Evolutionary conservation across 306 rosid genomes (phyloP).

Genomic region (Ormosia semicastrata): DNA sequence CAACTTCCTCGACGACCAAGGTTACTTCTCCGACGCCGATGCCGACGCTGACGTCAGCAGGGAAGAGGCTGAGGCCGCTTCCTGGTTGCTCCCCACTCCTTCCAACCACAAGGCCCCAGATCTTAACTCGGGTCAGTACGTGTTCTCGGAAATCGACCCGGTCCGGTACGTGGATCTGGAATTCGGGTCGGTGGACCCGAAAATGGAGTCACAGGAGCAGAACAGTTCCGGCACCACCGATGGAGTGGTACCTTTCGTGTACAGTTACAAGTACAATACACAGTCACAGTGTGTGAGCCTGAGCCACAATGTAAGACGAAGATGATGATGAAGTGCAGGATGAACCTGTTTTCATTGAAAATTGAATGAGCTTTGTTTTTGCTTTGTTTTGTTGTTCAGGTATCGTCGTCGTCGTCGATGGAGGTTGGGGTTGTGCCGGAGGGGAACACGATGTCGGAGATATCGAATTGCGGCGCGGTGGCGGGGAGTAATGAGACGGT

Average conservation of each 20-base stretch:
- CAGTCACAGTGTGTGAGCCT: constrained; percentile 18
- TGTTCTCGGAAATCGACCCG: constrained; percentile 59
- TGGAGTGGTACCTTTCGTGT: constrained; percentile 69
- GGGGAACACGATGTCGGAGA: constrained; percentile 55
- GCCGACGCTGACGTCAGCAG: constrained; percentile 49
- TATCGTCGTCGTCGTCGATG: constrained; percentile 80
- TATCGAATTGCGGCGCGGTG: constrained; percentile 33
- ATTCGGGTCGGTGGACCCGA: constrained; percentile 52
- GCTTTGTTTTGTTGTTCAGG: constrained; percentile 33
- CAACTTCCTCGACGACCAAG: constrained; percentile 52
- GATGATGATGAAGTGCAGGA: not conserved
- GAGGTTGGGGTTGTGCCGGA: constrained; percentile 91
- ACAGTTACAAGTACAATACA: constrained; percentile 37
- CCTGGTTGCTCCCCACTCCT: constrained; percentile 71
- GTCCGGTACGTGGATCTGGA: constrained; percentile 80
- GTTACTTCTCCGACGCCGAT: constrained; percentile 58
- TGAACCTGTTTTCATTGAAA: not conserved
- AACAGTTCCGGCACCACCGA: constrained; percentile 61
- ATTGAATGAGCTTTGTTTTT: too few relatives aligned
- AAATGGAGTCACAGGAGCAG: constrained; percentile 37
- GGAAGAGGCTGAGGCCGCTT: constrained; percentile 93
- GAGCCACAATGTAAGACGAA: constrained; percentile 72
- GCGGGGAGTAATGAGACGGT: constrained; percentile 26
- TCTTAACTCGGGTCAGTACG: constrained; percentile 56
- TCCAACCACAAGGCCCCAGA: constrained; percentile 47